Conservation (phyloP, 1,139 yeast genomes). For the Saccharomyces hybrid region DNA sequence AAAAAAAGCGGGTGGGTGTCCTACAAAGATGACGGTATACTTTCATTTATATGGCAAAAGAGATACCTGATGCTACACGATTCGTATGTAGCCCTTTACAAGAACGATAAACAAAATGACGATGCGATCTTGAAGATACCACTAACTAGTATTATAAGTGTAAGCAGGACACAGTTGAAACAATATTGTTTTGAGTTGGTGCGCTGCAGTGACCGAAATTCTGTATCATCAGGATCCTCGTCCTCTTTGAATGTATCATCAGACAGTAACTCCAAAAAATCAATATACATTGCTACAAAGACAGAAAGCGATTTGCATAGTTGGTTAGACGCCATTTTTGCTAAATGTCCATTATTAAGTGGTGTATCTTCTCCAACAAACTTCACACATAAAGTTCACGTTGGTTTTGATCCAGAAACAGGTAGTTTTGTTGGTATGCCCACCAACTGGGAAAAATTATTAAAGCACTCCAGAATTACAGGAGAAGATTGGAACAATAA, state of each 20-base stretch:
- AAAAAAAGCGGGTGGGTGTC: conserved; percentile 67
- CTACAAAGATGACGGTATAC: conserved; percentile 82
- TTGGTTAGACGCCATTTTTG: conserved; percentile 86
- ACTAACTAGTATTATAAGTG: conserved; percentile 46
- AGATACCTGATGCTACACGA: conserved; percentile 73
- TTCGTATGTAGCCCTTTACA: conserved; percentile 65
- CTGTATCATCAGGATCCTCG: conserved; percentile 15
- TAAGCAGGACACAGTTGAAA: conserved; percentile 56
- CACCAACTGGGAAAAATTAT: conserved; percentile 66
- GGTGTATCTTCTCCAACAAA: conserved; percentile 74
- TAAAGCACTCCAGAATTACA: conserved; percentile 71
- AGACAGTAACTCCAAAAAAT: conserved; percentile 38
- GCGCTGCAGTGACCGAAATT: conserved; percentile 36
- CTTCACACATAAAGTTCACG: conserved; percentile 66
- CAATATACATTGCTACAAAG: conserved; percentile 69
- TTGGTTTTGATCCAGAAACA: conserved; percentile 56
- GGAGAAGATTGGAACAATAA: conserved; percentile 79
- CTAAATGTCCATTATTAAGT: conserved; percentile 76
- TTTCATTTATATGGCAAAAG: conserved; percentile 87
- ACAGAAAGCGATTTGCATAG: conserved; percentile 73
- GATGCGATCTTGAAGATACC: conserved; percentile 45
- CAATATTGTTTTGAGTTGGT: conserved; percentile 74
- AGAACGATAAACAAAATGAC: conserved; percentile 46
- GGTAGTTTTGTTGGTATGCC: conserved; percentile 76
- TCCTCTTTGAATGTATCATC: conserved; percentile 5